Evolutionary conservation across 768 basidiomycete species (phyloP).

Genomic region (Psilocybe cyanescens): DNA sequence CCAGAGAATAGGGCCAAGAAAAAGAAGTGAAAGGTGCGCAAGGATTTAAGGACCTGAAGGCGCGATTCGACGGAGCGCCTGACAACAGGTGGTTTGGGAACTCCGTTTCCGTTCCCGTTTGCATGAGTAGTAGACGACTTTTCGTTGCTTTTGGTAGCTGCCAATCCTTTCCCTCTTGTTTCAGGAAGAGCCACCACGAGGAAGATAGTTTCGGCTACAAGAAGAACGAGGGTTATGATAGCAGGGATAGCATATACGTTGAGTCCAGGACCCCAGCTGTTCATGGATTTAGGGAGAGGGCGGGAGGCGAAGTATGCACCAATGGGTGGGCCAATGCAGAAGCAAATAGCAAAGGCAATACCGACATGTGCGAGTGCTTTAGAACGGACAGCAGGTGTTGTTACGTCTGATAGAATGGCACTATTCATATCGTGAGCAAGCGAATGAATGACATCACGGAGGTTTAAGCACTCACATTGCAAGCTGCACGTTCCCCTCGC

Average conservation of each 20-base stretch:
- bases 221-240: constrained; percentile 74
- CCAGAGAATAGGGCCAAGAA: constrained; percentile 94
- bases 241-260: constrained; percentile 96
- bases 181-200: constrained; percentile 81
- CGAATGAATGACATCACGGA: background rate
- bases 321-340: constrained; percentile 90
- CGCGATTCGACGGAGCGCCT: constrained; percentile 50
- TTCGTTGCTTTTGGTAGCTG: constrained; percentile 22
- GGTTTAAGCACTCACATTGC: constrained; percentile 68
- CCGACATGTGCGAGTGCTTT: constrained; percentile 91
- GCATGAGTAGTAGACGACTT: constrained; percentile 16
- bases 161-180: constrained; percentile 60
- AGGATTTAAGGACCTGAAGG: constrained; percentile 54
- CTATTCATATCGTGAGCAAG: constrained; percentile 38
- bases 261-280: constrained; percentile 60
- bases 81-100: constrained; percentile 27
- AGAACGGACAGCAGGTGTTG: constrained; percentile 77
- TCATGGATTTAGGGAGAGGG: constrained; percentile 66
- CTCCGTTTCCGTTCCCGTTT: constrained; percentile 22
- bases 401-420: constrained; percentile 93
- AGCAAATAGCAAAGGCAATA: constrained; percentile 95
- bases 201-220: constrained; percentile 81
- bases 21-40: constrained; percentile 77
- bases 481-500: constrained; percentile 97
- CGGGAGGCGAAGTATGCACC: constrained; percentile 96